A percentile compares a stretch with the other conserved stretches of the same genome.
Evolutionary conservation across 139 green algal genomes (phyloP).

Genomic region (Zygnema cylindricum): DNA sequence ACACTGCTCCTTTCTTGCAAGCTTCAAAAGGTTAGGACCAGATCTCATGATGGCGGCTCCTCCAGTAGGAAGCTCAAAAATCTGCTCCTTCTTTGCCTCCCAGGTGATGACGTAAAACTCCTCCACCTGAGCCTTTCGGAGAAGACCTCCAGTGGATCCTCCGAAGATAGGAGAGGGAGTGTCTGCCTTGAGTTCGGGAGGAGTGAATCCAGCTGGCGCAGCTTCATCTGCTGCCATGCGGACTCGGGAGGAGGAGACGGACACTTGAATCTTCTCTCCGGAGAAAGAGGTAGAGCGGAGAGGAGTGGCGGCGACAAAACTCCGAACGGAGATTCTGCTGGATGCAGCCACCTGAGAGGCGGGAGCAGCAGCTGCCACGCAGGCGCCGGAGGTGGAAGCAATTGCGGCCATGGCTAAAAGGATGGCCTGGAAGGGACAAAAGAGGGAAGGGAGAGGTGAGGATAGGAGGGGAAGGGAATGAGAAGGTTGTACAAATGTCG

Average conservation of each 20-base stretch:
- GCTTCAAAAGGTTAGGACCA: conserved; percentile 98
- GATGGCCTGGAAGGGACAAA: too few relatives aligned
- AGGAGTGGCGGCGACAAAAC: background rate
- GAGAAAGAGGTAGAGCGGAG: background rate
- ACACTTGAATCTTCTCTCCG: background rate
- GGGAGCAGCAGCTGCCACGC: background rate
- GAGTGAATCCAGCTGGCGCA: conserved; percentile 69
- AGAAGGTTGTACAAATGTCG: too few relatives aligned
- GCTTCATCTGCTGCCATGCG: conserved; percentile 35
- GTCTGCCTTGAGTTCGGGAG: conserved; percentile 86
- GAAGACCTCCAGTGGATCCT: conserved; percentile 93
- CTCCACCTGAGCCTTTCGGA: conserved; percentile 85
- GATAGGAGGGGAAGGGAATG: too few relatives aligned
- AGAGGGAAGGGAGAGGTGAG: too few relatives aligned
- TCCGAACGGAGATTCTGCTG: background rate
- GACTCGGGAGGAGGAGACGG: background rate
- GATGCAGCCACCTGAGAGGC: background rate
- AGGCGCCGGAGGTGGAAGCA: background rate
- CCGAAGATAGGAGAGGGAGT: conserved; percentile 97
- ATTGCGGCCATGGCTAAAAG: background rate
- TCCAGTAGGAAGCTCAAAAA: conserved; percentile 99
- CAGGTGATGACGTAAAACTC: conserved; percentile 67
- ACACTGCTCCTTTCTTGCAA: conserved; percentile 99
- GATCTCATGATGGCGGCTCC: conserved; percentile 97
- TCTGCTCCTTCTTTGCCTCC: conserved; percentile 92